A percentile compares a stretch with the other conserved stretches of the same genome.
Evolutionary conservation across 345 rosid species (phyloP).

Genomic region (Murraya paniculata): DNA sequence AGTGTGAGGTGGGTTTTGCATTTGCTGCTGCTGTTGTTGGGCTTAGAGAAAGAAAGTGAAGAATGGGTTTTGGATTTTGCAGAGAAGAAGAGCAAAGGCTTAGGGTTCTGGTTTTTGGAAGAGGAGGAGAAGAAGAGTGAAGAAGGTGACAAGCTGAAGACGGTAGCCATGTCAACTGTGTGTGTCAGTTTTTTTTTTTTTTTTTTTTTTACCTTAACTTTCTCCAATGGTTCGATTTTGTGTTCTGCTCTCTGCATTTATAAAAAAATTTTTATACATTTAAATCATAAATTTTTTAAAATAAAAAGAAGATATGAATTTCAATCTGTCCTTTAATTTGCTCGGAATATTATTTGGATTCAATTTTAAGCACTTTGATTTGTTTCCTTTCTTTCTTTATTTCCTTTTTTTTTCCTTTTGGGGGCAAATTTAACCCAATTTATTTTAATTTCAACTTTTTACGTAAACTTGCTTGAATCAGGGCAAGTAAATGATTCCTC

Average conservation of each 20-base stretch:
- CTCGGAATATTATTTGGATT: background rate
- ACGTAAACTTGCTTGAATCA: no score
- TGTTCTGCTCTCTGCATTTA: background rate
- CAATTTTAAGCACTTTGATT: background rate
- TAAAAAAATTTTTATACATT: no score
- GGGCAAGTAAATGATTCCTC: no score
- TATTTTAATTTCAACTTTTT: no score
- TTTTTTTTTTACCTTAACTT: background rate
- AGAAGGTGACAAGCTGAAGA: background rate
- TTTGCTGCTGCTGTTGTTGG: background rate
- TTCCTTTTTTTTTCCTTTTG: no score
- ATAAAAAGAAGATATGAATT: no score
- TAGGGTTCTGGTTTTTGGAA: background rate
- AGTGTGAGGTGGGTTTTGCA: slow-evolving; percentile 9
- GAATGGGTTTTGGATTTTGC: slow-evolving; percentile 5
- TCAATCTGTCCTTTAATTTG: no score
- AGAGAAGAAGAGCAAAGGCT: background rate
- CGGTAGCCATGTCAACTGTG: background rate
- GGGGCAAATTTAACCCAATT: no score
- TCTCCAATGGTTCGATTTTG: background rate
- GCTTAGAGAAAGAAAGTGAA: slow-evolving; percentile 14
- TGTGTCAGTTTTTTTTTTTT: background rate
- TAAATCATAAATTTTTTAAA: no score
- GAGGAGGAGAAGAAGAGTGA: background rate
- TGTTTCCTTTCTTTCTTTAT: background rate